phyloP scores from a whole-genome alignment of 2,329 filamentous ascomycete species.

The Fusarium sp. region DNA sequence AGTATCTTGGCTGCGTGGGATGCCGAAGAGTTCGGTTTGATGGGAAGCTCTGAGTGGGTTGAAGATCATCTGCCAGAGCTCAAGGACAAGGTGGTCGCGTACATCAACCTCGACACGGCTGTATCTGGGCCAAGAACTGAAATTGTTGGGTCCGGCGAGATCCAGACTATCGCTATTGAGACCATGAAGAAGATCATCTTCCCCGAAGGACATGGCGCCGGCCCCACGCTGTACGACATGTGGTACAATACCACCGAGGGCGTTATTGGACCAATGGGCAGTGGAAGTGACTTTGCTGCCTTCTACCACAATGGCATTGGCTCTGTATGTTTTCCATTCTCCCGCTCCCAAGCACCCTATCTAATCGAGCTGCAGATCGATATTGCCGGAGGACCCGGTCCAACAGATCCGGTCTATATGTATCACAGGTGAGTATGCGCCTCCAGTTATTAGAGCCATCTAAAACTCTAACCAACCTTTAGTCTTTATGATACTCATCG shows the following conservation, averaged over 20 bases:
- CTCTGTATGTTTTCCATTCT: conserved; percentile 4
- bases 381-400: conserved; percentile 33
- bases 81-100: conserved; percentile 46
- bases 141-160: conserved; percentile 37
- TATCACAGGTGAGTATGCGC: conserved; percentile 17
- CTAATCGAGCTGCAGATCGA: conserved; percentile 18
- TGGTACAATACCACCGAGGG: conserved; percentile 41
- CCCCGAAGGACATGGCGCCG: conserved; percentile 27
- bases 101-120: conserved; percentile 68
- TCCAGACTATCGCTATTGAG: conserved; percentile 41
- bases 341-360: accelerated
- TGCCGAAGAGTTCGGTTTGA: conserved; percentile 35
- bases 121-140: conserved; percentile 62
- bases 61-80: conserved; percentile 35
- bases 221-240: conserved; percentile 36
- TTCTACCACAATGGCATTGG: conserved; percentile 37
- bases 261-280: conserved; percentile 30
- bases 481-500: conserved; percentile 55
- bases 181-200: conserved; percentile 44
- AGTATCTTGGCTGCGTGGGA: conserved; percentile 36
- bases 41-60: conserved; percentile 36
- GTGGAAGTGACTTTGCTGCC: conserved; percentile 36
- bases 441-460: accelerated
- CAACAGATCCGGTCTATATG: conserved; percentile 28
- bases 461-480: neutral